These are phyloP conservation scores for Beauveria bassiana DNA, from an alignment of 2,329 filamentous ascomycete genomes.

Conservation along the genomic window DNA sequence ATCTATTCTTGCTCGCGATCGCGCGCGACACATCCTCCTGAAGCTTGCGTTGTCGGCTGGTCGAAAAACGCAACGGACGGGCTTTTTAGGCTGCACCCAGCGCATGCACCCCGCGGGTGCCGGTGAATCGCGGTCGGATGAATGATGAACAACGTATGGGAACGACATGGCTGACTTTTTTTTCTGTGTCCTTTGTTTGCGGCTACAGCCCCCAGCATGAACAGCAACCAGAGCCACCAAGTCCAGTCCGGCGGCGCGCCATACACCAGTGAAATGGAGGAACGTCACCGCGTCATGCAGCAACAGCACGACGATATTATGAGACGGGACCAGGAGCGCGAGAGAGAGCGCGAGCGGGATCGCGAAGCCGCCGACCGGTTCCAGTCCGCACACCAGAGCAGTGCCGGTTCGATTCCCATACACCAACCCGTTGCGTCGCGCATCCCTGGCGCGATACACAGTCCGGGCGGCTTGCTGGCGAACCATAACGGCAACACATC, in stretches of 20 bases:
- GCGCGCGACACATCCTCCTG: slow-evolving; percentile 21
- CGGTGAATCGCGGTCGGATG: neutral
- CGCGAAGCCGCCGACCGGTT: slow-evolving; percentile 60
- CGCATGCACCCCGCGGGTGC: neutral
- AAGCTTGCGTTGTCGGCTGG: slow-evolving; percentile 6
- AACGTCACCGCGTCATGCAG: slow-evolving; percentile 38
- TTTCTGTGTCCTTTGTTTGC: neutral
- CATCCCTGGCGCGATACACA: slow-evolving; percentile 75
- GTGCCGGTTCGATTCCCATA: slow-evolving; percentile 78
- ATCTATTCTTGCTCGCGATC: slow-evolving; percentile 13
- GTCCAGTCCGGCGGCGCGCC: slow-evolving; percentile 29
- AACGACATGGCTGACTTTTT: neutral
- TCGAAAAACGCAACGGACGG: neutral
- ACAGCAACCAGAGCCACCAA: slow-evolving; percentile 36
- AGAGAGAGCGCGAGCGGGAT: slow-evolving; percentile 54
- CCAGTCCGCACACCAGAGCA: slow-evolving; percentile 75
- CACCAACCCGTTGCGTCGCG: slow-evolving; percentile 89
- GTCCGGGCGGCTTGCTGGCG: slow-evolving; percentile 78
- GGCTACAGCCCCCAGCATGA: slow-evolving; percentile 29
- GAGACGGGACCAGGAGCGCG: slow-evolving; percentile 36
- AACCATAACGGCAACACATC: slow-evolving; percentile 58
- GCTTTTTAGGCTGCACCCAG: neutral
- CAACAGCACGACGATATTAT: slow-evolving; percentile 42
- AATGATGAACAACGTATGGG: neutral
- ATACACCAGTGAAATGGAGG: slow-evolving; percentile 41